Evolutionary conservation across 805 yeast species (phyloP), one percentile per base, ranked within the genome.

Genomic region (Candida xyloterini): DNA sequence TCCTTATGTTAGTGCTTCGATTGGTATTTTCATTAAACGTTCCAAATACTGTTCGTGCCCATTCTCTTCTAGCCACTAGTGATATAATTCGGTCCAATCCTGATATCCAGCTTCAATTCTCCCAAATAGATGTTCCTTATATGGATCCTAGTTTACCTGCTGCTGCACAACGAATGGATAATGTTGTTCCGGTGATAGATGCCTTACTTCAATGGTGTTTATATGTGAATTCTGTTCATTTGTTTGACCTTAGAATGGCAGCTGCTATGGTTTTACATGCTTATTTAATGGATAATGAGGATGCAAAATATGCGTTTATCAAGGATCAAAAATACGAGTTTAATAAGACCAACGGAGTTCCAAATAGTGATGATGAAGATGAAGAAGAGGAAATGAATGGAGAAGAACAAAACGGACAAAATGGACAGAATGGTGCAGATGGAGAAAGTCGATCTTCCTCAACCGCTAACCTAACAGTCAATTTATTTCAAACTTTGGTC

Each of bases 61-160:
- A 70, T 13, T 84, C 96, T 0, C 67, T 93, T 23, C 65, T 81
- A 4, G 79, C 95, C 0, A 78, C 87, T 2, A 89, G 95, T 1
- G 91, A 83, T 47, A 66, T 90, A 23, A 81, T 93, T 4, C 65
- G 80, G 33, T 73, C 78, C 22, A 88, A 89, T 57, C 61, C 70
- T 3, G 74, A 68, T 2, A 73, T 84, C 24, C 99, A 93, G 60
- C 64, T 66, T 10, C 78, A 78, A 42, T 83, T 91, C 51, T 71
- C 88, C 1, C 79, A 79, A 39, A 80, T 91, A 10, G 98, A 93
- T 60, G 96, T 93, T 7, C 99, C 99, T 0, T 87, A 82, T 56
- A 70, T 90, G 40, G 97, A 88, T 54, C 88, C 96, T 9, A 51
- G 58, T 36, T 46, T 63, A 30, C 67, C 67, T 9, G 16, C 42